Base-by-base conservation (phyloP, 371 early-diverging fungal genomes). In the Mucor racemosus region DNA sequence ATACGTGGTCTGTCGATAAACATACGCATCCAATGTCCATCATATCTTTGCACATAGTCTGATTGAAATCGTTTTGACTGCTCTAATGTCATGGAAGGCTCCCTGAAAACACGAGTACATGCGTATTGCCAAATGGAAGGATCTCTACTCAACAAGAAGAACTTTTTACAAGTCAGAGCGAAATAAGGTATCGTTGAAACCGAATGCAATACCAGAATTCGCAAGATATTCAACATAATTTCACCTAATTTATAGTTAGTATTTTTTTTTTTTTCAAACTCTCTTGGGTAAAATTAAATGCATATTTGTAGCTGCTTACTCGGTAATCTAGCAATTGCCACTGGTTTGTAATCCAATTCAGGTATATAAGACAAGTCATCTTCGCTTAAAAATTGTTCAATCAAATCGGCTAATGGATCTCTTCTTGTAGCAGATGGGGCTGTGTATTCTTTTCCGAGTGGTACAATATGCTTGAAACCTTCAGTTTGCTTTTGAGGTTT, bases 1-100 rank as follows among this genome's bases (percentile, higher is more conserved):
- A 91, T 71, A 10, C 91, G 75, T 3, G 93, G 91, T 19, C 86
- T 76, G 59, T 89, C 86, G 38, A 87, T 74, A 74, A 80, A 91
- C 87, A 90, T 83, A 0, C 73, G 68, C 62, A 74, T 65, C 84
- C 82, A 80, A 54, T 80, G 68, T 7, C 78, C 78, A 58, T 70
- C 62, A 54, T 72, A 81, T 6, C 67, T 42, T 39, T 70, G 13
- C 10, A 79, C 82, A 54, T 70, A 48, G 6, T 70, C 54, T 3
- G 39, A 35, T 44, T 76, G 79, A 17, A 57, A 31, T 9, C 36
- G 5, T 21, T 64, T 62, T 10, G 78, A 78, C 8, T 65, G 65
- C 26, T 62, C 73, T 21, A 70, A 31, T 0, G 74, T 64, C 69
- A 84, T 77, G 13, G 58, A 54, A 4, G 78, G 83, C 11, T 68